Conservation (phyloP, 176 grass and related monocot species). For the Echinochloa phyllopogon region DNA sequence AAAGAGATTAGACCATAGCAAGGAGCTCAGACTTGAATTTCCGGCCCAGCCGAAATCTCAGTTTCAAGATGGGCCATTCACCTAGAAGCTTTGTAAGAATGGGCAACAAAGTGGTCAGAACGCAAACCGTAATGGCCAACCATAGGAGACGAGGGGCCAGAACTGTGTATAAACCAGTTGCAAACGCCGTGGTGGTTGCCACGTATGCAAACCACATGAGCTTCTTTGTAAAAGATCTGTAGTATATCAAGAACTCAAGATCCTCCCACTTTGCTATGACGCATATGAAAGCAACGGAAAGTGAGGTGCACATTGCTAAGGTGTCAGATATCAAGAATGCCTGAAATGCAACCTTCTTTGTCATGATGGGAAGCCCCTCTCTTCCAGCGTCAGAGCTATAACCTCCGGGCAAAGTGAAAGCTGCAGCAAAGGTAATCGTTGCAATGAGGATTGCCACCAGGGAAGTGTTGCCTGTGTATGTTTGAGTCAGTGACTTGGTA, state of each 20-base stretch:
- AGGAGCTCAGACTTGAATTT: background rate
- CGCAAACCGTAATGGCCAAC: background rate
- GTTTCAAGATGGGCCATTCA: constrained; percentile 29
- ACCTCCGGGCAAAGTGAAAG: constrained; percentile 7
- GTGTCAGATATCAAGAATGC: constrained; percentile 33
- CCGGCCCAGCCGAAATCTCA: background rate
- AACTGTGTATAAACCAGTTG: constrained; percentile 30
- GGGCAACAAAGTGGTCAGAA: background rate
- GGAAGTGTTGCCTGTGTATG: constrained; percentile 45
- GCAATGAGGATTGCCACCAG: constrained; percentile 37
- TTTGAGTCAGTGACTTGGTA: constrained; percentile 27
- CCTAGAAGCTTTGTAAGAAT: constrained; percentile 4
- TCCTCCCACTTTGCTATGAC: constrained; percentile 41
- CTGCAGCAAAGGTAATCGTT: background rate
- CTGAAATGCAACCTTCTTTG: constrained; percentile 8
- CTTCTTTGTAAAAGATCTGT: constrained; percentile 32
- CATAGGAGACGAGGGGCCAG: background rate
- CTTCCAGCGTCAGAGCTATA: background rate
- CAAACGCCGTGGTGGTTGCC: background rate
- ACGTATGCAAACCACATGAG: constrained; percentile 46
- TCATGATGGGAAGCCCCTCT: constrained; percentile 34
- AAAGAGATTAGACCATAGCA: background rate
- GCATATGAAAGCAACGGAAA: constrained; percentile 38
- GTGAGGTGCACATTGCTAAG: constrained; percentile 4
- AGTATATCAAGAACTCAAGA: constrained; percentile 42